Evolutionary conservation across 805 yeast species (phyloP).

Genomic region (Saccharomycopsis babjevae): DNA sequence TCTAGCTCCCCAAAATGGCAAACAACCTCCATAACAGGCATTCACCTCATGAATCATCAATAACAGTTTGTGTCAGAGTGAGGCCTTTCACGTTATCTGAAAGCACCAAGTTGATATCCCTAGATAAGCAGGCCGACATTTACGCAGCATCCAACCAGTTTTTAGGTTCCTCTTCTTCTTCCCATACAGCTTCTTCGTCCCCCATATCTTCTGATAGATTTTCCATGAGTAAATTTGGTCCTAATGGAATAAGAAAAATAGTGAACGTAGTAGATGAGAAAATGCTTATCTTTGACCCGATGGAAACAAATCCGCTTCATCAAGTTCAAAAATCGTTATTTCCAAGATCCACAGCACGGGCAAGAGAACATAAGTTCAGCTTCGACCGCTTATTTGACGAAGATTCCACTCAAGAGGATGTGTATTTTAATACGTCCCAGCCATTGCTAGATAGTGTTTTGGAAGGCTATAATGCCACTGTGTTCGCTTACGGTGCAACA

Average conservation of each 20-base stretch:
- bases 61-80: constrained; percentile 69
- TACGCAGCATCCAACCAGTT: constrained; percentile 22
- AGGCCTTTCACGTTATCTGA: constrained; percentile 70
- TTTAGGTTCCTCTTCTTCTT: constrained; percentile 47
- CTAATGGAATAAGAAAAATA: constrained; percentile 53
- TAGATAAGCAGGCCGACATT: constrained; percentile 28
- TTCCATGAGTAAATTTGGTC: constrained; percentile 21
- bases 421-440: constrained; percentile 54
- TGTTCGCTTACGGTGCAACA: constrained; percentile 94
- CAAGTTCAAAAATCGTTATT: constrained; percentile 36
- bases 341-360: constrained; percentile 34
- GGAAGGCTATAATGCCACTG: constrained; percentile 84
- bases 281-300: constrained; percentile 83
- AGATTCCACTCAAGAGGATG: constrained; percentile 51
- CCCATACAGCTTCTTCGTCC: constrained; percentile 7
- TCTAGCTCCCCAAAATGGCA: neutral
- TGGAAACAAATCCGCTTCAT: constrained; percentile 52
- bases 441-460: constrained; percentile 66
- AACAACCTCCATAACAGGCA: constrained; percentile 5
- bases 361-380: constrained; percentile 67
- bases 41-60: constrained; percentile 40
- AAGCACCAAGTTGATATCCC: constrained; percentile 33
- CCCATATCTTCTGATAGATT: constrained; percentile 1
- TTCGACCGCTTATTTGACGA: constrained; percentile 75
- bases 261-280: constrained; percentile 74